Base-by-base conservation (phyloP, 371 early-diverging fungal genomes). In the Dichotomocladium elegans region DNA sequence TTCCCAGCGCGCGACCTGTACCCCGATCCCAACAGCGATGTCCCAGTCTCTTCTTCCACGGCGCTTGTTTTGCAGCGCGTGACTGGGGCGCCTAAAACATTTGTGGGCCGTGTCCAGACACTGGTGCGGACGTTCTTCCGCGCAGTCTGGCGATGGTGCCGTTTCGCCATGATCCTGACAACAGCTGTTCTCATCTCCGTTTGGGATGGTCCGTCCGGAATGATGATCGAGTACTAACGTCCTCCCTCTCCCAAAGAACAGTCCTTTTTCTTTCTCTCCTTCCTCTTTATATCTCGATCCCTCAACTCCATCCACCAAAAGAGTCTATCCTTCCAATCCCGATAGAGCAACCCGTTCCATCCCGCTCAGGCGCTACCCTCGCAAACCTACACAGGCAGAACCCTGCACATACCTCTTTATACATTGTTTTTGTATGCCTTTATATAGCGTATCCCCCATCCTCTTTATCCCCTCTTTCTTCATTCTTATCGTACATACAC, bases 91-190 rank as follows among this genome's bases (percentile, higher is more conserved):
- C 60, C 48, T 46, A 47, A 54, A 33, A 52, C 58, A 15, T 66
- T 75, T 47, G 53, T 63, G 11, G 70, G 62, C 26, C 58, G 62
- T 8, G 53, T 77, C 46, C 61, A 63, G 25, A 58, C 46, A 10
- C 27, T 69, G 25, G 33, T 81, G 22, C 61, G 61, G 21, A 55
- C 62, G 19, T 45, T 82, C 22, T 71, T 85, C 61, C 61, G 75
- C 29, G 59, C 66, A 5, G 50, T 83, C 19, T 83, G 82, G 83
- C 71, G 73, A 47, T 85, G 86, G 86, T 80, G 81, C 66, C 67
- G 82, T 30, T 85, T 85, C 61, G 58, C 81, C 17, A 58, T 78
- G 30, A 66, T 83, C n/a, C 60, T 85, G 4, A 66, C 77, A 11
- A 75, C 82, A 7, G 86, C 83, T 11, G 62, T 83, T 6, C 49